Evolutionary conservation across 306 rosid species (phyloP), one percentile per base, ranked within the genome.

Genomic region (Aeschynomene evenia): DNA sequence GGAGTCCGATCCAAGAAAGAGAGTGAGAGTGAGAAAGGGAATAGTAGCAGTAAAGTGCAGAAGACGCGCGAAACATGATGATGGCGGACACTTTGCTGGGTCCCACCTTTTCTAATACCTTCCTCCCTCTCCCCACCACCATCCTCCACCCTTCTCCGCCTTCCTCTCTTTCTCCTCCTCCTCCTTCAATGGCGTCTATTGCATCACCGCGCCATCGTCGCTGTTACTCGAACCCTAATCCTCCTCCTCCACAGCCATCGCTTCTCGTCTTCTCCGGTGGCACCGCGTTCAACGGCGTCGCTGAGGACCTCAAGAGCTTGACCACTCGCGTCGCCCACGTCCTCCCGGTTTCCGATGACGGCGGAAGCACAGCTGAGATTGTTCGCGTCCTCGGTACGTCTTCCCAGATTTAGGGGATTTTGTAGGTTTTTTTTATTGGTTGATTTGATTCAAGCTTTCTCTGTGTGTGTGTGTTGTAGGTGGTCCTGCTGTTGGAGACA

Each of bases 401-500:
- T 61, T 73, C 15, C 4, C 15, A 13, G 4, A 14, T 40, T 40
- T 13, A 3, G 53, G 49, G 26, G 15, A 20, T 55, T 51, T 34
- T 24, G 59, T 11, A 13, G 13, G 15, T 11, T n/a, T 63, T 43
- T 65, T 70, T 77, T 66, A 67, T 53, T 36, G 9, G 5, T 66
- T 66, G 29, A 39, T 4, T 40, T 24, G 4, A 24, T 24, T 24
- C 3, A 1, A 4, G 2, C 3, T 24, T 2, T 24, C 3, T 28
- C 0, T 28, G 20, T 69, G 24, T 13, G 31, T 0, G 34, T 40
- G 9, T 23, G 5, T 54, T n/a, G 13, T 72, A 92, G 98, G 96
- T 24, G 98, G 98, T 63, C 98, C 98, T 24, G 98, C 96, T 36
- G 96, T 92, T 33, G 98, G 98, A 74, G 98, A 92, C 69, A 92